Percentiles rank a stretch among this genome's conserved stretches.
These are phyloP conservation scores for Jatropha multifida DNA, from an alignment of 441 rosid species.

Conservation along the genomic window DNA sequence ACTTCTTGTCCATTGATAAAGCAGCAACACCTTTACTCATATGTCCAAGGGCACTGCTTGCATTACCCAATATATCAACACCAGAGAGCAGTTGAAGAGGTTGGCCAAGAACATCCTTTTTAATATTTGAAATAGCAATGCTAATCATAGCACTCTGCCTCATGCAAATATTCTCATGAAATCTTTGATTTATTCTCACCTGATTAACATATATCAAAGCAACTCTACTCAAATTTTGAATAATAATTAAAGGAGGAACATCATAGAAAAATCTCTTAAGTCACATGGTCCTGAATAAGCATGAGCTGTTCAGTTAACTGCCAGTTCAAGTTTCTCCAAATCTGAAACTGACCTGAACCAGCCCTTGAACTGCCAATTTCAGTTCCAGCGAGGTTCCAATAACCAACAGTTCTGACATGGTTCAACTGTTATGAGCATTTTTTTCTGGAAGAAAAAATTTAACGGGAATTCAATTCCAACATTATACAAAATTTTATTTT, in stretches of 20 bases:
- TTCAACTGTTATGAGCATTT: too few relatives aligned
- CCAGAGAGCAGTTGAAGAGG: conserved; percentile 98
- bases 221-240: conserved; percentile 5
- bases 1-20: conserved; percentile 95
- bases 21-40: conserved; percentile 99
- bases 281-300: too few relatives aligned
- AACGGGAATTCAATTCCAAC: too few relatives aligned
- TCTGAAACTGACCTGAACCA: too few relatives aligned
- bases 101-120: conserved; percentile 96
- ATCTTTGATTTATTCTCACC: conserved; percentile 87
- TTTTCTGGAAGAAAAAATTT: too few relatives aligned
- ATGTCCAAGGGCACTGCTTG: conserved; percentile 99
- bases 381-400: too few relatives aligned
- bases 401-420: too few relatives aligned
- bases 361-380: background rate
- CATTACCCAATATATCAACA: conserved; percentile 97
- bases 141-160: conserved; percentile 91
- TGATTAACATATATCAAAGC: conserved; percentile 34
- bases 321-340: too few relatives aligned
- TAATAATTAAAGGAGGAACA: conserved; percentile 16
- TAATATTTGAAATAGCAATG: conserved; percentile 73
- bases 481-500: too few relatives aligned
- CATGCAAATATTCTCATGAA: conserved; percentile 83
- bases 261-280: background rate
- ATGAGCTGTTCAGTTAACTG: too few relatives aligned